These are phyloP conservation scores for Sclerospora graminicola DNA, from an alignment of 352 stramenopile genomes.

Conservation along the genomic window DNA sequence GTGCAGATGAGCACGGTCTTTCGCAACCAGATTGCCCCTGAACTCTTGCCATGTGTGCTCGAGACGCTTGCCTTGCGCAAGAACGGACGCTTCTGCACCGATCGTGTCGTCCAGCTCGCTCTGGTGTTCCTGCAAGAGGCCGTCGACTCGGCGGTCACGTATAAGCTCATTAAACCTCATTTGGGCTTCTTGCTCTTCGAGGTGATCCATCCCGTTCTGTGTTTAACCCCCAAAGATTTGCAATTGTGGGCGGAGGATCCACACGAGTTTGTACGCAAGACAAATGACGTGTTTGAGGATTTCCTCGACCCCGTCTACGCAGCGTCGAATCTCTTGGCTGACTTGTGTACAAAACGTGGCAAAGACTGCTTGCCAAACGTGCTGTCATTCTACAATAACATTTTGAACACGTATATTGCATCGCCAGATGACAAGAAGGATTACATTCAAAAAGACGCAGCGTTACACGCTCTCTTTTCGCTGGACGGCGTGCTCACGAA, in stretches of 20 bases:
- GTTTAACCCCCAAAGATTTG: conserved; percentile 89
- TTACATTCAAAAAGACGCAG: conserved; percentile 94
- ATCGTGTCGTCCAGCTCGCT: conserved; percentile 92
- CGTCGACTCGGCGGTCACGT: conserved; percentile 92
- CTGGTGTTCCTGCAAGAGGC: conserved; percentile 91
- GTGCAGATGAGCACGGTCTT: conserved; percentile 91
- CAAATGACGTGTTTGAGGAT: conserved; percentile 95
- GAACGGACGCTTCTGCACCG: conserved; percentile 92
- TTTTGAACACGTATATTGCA: conserved; percentile 85
- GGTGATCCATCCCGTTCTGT: conserved; percentile 93
- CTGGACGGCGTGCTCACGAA: conserved; percentile 87
- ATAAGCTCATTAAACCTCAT: conserved; percentile 97
- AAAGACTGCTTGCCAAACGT: conserved; percentile 92
- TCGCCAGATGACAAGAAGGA: conserved; percentile 71
- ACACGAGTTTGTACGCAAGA: conserved; percentile 96
- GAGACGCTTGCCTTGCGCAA: conserved; percentile 91
- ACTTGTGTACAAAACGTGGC: conserved; percentile 91
- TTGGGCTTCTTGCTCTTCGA: conserved; percentile 96
- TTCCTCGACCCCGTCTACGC: conserved; percentile 93
- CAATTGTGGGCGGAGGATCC: conserved; percentile 94
- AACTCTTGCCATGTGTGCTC: conserved; percentile 64
- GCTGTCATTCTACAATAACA: conserved; percentile 87
- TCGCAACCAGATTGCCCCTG: conserved; percentile 86
- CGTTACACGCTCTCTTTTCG: conserved; percentile 89
- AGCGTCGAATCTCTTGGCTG: conserved; percentile 89